Conservation (phyloP, 2,329 filamentous ascomycete species). For the Aureobasidium uvarum region DNA sequence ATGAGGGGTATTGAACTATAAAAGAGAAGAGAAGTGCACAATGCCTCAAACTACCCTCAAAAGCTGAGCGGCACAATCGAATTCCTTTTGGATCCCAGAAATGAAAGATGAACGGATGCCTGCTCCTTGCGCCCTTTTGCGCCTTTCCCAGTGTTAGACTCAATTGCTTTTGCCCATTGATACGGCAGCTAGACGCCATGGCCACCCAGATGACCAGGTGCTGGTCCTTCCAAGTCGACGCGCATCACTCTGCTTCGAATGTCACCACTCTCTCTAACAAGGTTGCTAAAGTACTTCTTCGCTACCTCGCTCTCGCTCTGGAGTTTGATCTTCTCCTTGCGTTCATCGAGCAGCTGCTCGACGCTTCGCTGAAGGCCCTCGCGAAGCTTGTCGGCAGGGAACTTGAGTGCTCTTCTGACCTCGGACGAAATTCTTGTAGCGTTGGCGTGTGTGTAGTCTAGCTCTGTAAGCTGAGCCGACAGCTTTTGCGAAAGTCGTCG, state of each 20-base stretch:
- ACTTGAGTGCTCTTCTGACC: slow-evolving; percentile 83
- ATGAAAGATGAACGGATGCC: slow-evolving; percentile 12
- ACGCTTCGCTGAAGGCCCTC: slow-evolving; percentile 79
- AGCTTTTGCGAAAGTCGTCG: slow-evolving; percentile 83
- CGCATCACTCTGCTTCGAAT: slow-evolving; percentile 50
- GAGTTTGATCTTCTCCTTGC: slow-evolving; percentile 79
- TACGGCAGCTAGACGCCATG: slow-evolving; percentile 20
- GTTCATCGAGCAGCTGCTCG: slow-evolving; percentile 70
- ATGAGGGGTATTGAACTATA: slow-evolving; percentile 25
- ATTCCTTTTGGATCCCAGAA: slow-evolving; percentile 10
- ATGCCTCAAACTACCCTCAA: slow-evolving; percentile 7
- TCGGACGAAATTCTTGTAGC: slow-evolving; percentile 78
- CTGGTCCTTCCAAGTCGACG: slow-evolving; percentile 54
- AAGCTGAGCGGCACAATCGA: slow-evolving; percentile 9
- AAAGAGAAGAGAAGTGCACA: slow-evolving; percentile 19
- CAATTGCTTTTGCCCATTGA: slow-evolving; percentile 14
- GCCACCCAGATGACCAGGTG: slow-evolving; percentile 39
- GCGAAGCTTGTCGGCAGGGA: slow-evolving; percentile 82
- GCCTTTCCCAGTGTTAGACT: slow-evolving; percentile 4
- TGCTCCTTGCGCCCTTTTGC: slow-evolving; percentile 16
- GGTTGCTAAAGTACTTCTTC: slow-evolving; percentile 82
- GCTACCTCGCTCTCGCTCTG: slow-evolving; percentile 82
- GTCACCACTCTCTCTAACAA: slow-evolving; percentile 63
- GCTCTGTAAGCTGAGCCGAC: slow-evolving; percentile 69
- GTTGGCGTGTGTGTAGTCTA: slow-evolving; percentile 93